Percentiles rank a stretch among this genome's conserved stretches.
Conservation (phyloP, 2,329 filamentous ascomycete genomes). For the Neofusicoccum kwambonambiense region DNA sequence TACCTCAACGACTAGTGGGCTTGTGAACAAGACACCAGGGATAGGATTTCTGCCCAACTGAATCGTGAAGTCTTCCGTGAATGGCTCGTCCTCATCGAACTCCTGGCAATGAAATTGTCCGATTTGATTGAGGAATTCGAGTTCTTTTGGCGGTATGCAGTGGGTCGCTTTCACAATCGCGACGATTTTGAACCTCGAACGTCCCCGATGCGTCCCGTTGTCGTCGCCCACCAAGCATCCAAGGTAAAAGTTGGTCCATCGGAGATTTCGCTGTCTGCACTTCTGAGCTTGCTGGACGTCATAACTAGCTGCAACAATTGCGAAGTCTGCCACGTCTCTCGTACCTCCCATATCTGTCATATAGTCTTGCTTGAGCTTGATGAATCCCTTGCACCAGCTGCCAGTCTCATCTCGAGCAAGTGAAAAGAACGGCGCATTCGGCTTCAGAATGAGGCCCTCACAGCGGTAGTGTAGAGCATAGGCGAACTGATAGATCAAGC, state of each 20-base stretch:
- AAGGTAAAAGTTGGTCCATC: constrained; percentile 79
- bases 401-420: constrained; percentile 20
- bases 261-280: constrained; percentile 54
- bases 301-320: constrained; percentile 72
- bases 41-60: constrained; percentile 20
- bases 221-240: constrained; percentile 72
- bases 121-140: constrained; percentile 44
- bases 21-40: constrained; percentile 59
- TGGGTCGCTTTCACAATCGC: constrained; percentile 50
- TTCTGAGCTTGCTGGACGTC: constrained; percentile 61
- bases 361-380: constrained; percentile 90
- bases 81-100: constrained; percentile 24
- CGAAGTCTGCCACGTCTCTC: constrained; percentile 65
- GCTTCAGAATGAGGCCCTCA: constrained; percentile 81
- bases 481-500: constrained; percentile 62
- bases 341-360: constrained; percentile 75
- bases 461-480: constrained; percentile 62
- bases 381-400: constrained; percentile 46
- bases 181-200: constrained; percentile 65
- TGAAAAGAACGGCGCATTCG: constrained; percentile 73
- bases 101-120: constrained; percentile 38
- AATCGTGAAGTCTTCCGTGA: constrained; percentile 17
- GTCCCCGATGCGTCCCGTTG: constrained; percentile 46
- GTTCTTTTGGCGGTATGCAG: constrained; percentile 46
- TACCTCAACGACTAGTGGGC: constrained; percentile 76